Evolutionary conservation across 2,329 filamentous ascomycete genomes (phyloP).

Genomic region (Aureobasidium subglaciale): DNA sequence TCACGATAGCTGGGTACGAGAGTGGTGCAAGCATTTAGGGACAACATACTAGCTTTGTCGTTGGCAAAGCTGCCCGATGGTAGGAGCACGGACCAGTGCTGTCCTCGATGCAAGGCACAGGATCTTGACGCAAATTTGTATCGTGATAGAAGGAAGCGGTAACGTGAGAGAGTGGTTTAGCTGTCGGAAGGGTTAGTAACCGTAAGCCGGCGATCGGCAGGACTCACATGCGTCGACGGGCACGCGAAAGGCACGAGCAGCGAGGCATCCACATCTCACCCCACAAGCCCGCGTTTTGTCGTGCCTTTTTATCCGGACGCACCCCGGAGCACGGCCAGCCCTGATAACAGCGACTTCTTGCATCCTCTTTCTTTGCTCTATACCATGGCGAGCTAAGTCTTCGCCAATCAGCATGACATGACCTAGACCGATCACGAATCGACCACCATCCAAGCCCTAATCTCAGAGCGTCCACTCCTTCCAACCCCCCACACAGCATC

Average conservation of each 20-base stretch:
- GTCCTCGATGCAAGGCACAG: no score
- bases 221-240: background rate
- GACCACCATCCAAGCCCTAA: background rate
- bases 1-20: constrained; percentile 1
- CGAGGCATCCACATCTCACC: constrained; percentile 4
- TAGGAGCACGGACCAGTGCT: no score
- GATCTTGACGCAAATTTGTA: no score
- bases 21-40: background rate
- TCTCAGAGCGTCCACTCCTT: constrained; percentile 2
- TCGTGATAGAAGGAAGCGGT: background rate
- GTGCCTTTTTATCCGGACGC: background rate
- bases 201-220: background rate
- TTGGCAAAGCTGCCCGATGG: background rate
- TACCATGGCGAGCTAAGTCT: background rate
- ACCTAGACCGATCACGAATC: background rate
- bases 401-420: background rate
- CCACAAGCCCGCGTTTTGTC: background rate
- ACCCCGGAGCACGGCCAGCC: background rate
- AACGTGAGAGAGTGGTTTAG: background rate
- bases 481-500: background rate
- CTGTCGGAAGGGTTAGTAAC: background rate
- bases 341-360: background rate
- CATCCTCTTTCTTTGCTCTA: background rate
- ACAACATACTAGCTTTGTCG: background rate
- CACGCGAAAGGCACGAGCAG: background rate